Evolutionary conservation across 306 rosid genomes (phyloP).

Genomic region (Chamaecrista fasciculata): DNA sequence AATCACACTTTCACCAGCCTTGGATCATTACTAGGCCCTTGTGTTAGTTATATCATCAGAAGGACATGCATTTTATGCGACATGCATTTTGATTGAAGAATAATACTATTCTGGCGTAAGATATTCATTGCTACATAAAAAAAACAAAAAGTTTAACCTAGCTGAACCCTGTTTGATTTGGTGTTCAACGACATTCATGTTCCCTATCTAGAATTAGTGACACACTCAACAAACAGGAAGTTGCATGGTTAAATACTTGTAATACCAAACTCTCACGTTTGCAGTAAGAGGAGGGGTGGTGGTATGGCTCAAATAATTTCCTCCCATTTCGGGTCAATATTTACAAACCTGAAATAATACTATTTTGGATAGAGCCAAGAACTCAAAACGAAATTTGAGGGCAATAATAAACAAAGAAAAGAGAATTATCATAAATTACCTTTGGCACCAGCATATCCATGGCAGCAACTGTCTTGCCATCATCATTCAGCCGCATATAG

Average conservation of each 20-base stretch:
- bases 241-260: neutral
- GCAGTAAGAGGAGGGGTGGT: neutral
- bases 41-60: neutral
- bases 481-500: constrained; percentile 96
- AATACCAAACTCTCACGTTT: neutral
- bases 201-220: neutral
- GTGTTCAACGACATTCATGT: neutral
- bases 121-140: neutral
- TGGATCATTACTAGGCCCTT: neutral
- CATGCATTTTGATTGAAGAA: neutral
- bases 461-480: constrained; percentile 92
- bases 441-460: constrained; percentile 96
- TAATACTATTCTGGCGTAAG: neutral
- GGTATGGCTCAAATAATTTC: neutral
- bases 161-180: neutral
- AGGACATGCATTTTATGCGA: neutral
- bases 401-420: neutral
- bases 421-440: constrained; percentile 46
- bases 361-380: constrained; percentile 14
- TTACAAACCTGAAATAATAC: constrained; percentile 11
- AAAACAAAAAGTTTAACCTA: neutral
- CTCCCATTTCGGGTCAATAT: neutral
- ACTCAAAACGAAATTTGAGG: constrained; percentile 11
- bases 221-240: neutral
- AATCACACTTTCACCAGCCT: constrained; percentile 5